Percentiles rank a stretch among this genome's conserved stretches.
These are phyloP conservation scores for Ogataea zsoltii DNA, from an alignment of 805 yeast genomes.

Conservation along the genomic window DNA sequence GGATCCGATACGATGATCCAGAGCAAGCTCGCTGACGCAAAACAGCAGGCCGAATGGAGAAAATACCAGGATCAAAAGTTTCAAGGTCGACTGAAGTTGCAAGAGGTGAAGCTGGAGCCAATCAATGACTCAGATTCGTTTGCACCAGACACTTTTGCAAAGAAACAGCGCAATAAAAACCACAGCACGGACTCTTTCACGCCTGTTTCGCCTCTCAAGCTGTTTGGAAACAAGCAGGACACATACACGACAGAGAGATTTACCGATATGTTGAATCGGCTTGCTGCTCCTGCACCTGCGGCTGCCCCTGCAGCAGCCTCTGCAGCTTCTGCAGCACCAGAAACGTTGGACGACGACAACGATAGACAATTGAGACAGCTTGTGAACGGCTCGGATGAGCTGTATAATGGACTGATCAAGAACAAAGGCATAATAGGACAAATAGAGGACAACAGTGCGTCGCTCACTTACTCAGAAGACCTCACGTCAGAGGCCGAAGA, in stretches of 20 bases:
- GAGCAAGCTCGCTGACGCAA: slow-evolving; percentile 16
- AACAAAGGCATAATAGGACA: slow-evolving; percentile 5
- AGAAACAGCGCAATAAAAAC: slow-evolving; percentile 21
- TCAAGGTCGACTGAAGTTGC: slow-evolving; percentile 22
- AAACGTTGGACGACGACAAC: slow-evolving; percentile 2
- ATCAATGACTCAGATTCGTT: slow-evolving; percentile 15
- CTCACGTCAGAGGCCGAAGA: slow-evolving; percentile 33
- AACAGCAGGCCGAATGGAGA: slow-evolving; percentile 33
- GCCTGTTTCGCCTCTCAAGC: slow-evolving; percentile 33
- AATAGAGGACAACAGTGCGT: slow-evolving; percentile 9
- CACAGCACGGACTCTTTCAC: slow-evolving; percentile 24
- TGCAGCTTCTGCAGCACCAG: too few relatives aligned
- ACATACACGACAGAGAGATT: slow-evolving; percentile 33
- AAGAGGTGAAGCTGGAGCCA: slow-evolving; percentile 23
- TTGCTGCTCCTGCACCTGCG: slow-evolving; percentile 8
- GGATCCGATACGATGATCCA: slow-evolving; percentile 27
- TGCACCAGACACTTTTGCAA: slow-evolving; percentile 34
- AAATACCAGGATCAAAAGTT: slow-evolving; percentile 27
- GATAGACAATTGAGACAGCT: slow-evolving; percentile 21
- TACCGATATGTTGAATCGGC: slow-evolving; percentile 26
- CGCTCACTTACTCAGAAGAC: slow-evolving; percentile 27
- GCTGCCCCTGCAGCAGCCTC: too few relatives aligned
- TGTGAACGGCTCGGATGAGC: slow-evolving; percentile 22
- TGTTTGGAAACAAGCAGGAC: slow-evolving; percentile 32
- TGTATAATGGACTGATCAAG: slow-evolving; percentile 21